Evolutionary conservation across 495 filamentous ascomycete species (phyloP).

Genomic region (Platismatia glauca): DNA sequence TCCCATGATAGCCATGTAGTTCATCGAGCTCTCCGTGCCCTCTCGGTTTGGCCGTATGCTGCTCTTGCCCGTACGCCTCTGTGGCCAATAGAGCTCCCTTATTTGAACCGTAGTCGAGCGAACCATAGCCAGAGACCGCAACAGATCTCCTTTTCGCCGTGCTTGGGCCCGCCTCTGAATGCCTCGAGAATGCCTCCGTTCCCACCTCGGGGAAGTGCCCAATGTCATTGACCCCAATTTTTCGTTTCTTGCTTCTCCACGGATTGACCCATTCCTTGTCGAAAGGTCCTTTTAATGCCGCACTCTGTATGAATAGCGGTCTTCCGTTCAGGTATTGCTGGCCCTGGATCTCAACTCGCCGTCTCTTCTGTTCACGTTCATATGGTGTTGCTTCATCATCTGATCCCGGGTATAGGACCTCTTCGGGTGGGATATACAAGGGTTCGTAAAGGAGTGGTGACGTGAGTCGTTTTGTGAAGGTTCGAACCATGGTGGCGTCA

Average conservation of each 20-base stretch:
- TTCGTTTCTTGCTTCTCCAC: constrained; percentile 36
- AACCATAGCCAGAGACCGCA: not conserved
- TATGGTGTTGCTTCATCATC: constrained; percentile 49
- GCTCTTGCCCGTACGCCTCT: not conserved
- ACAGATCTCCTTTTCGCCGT: constrained; percentile 4
- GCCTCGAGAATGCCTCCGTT: not conserved
- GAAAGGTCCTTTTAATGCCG: constrained; percentile 55
- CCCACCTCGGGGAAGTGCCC: not conserved
- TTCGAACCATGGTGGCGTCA: constrained; percentile 6
- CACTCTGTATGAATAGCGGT: constrained; percentile 51
- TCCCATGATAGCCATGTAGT: not conserved
- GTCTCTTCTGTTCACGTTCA: constrained; percentile 41
- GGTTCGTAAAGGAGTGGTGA: constrained; percentile 19
- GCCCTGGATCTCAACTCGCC: constrained; percentile 50
- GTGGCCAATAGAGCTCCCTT: not conserved
- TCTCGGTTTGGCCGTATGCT: constrained; percentile 6
- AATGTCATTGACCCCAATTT: not conserved
- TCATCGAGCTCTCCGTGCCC: constrained; percentile 1
- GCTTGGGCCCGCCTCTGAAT: not conserved
- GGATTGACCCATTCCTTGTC: constrained; percentile 57
- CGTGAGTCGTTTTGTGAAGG: constrained; percentile 7
- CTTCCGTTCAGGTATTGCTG: constrained; percentile 50
- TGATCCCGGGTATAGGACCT: constrained; percentile 35
- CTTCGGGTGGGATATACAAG: constrained; percentile 12
- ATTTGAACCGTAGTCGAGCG: not conserved